Percentiles rank a stretch among this genome's conserved stretches.
These are phyloP conservation scores for Kuraishia floccosa DNA, from an alignment of 805 yeast species.

Conservation along the genomic window DNA sequence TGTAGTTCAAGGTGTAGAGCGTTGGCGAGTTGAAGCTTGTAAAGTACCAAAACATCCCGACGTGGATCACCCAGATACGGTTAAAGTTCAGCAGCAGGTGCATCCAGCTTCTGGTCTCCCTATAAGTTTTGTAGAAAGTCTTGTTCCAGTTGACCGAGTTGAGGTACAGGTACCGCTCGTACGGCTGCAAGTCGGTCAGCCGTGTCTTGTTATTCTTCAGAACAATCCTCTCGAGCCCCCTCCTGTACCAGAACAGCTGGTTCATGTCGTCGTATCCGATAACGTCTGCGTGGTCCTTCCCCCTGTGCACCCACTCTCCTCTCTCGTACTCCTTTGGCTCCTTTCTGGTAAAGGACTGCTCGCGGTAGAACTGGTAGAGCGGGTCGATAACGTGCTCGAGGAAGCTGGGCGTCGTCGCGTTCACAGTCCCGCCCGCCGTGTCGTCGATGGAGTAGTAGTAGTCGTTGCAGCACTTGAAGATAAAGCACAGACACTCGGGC, in stretches of 20 bases:
- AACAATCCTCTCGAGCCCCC: conserved; percentile 50
- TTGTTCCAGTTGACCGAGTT: conserved; percentile 52
- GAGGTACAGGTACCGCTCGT: conserved; percentile 44
- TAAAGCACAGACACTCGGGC: conserved; percentile 83
- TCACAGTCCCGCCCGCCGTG: conserved; percentile 14
- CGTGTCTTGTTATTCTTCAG: conserved; percentile 28
- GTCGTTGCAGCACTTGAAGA: conserved; percentile 73
- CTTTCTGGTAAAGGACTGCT: no score
- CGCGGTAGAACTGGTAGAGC: conserved; percentile 46
- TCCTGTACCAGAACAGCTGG: conserved; percentile 76
- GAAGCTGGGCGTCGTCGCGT: conserved; percentile 25
- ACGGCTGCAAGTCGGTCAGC: conserved; percentile 41
- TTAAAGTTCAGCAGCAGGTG: conserved; percentile 67
- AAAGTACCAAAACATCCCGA: conserved; percentile 68
- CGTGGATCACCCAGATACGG: conserved; percentile 71
- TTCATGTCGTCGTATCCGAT: conserved; percentile 89
- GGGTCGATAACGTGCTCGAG: conserved; percentile 70
- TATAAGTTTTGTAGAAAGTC: conserved; percentile 65
- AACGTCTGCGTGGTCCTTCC: conserved; percentile 53
- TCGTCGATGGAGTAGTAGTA: conserved; percentile 40
- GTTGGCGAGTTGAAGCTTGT: conserved; percentile 60
- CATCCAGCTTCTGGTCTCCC: conserved; percentile 66
- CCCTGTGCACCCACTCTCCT: conserved; percentile 30
- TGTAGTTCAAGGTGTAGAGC: conserved; percentile 49
- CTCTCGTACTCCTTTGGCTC: conserved; percentile 28